Base-by-base conservation (phyloP, 106 monocot genomes). In the Acorus calamus region DNA sequence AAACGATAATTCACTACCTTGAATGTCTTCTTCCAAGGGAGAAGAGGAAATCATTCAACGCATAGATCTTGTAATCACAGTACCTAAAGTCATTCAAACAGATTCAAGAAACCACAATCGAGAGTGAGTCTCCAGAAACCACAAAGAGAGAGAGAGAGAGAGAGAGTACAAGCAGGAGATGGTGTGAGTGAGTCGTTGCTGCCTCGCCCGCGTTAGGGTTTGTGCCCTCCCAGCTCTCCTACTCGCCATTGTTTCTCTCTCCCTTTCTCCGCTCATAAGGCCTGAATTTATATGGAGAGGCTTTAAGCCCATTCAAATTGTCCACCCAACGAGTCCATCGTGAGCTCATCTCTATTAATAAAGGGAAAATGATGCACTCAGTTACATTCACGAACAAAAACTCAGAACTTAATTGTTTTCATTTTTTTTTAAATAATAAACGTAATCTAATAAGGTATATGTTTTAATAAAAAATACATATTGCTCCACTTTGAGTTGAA, bases 21-120 rank as follows among this genome's bases (percentile, higher is more conserved):
- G 66, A 52, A 66, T 79, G 45, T 2, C 41, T 47, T 9, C 54
- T 54, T 60, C 79, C 79, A 56, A 79, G 46, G 48, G 64, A 65
- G 56, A 75, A 79, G 13, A 79, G 53, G 49, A 5, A 7, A 8
- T 75, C 60, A 51, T 79, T 74, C 44, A 79, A 75, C 44, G 44
- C 14, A 49, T 70, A 69, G 50, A 79, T 70, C 60, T 79, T 79
- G 54, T 65, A 60, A 14, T 74, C 79, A 69, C 69, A 75, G 53
- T 71, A 79, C 79, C 79, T 79, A 60, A 60, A 48, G 14, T 28
- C 28, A 28, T 28, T 28, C 28, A 28, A 28, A 42, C 8, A 58
- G 42, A 58, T 6, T 58, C 5, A 6, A 58, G 8, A 6, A 41
- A 8, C 14, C 14, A 58, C 11, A 41, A 4, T 6, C 0, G 42